Evolutionary conservation across 2,329 filamentous ascomycete species (phyloP), one percentile per base, ranked within the genome.

Genomic region (Blastomyces emzantsi): DNA sequence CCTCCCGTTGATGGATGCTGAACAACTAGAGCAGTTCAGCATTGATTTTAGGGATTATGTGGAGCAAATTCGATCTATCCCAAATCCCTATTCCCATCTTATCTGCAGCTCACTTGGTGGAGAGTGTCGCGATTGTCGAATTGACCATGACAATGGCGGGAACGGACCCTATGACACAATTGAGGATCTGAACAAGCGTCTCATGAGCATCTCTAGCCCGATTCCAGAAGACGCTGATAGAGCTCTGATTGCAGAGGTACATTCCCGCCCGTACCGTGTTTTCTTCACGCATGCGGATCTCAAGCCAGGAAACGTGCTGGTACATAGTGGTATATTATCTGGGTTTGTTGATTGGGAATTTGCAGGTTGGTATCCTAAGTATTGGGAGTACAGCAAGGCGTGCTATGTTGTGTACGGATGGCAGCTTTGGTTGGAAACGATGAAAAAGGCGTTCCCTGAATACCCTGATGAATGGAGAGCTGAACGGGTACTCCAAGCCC

Each of bases 51-150:
- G 43, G 45, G 25, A 63, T 55, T 63, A 61, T n/a, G 45, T 63
- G 22, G 56, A 56, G 43, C 62, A 63, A 41, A 60, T 63, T 61
- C 62, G 57, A 36, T 61, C 47, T 43, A 63, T 63, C 25, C 57
- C 62, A 61, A 63, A 63, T 63, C 62, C 57, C 30, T 63, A 63
- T 61, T 25, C 56, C 33, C 56, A 60, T 51, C 62, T 63, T 61
- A 63, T 63, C 45, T 63, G 56, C 56, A 61, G 62, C 57, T 13
- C 45, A 60, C 57, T 63, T 33, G 57, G 56, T 41, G 36, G 57
- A 61, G 62, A 61, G 39, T 63, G 62, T 63, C 57, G 41, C 1
- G 62, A 63, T 63, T 63, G 62, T 61, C 62, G 57, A 43, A 63
- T 63, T 25, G 57, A 63, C 57, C 28, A 61, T 49, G 49, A 63